A percentile compares a stretch with the other conserved stretches of the same genome.
Evolutionary conservation across 176 grass and related monocot genomes (phyloP).

Genomic region (Chloris gayana): DNA sequence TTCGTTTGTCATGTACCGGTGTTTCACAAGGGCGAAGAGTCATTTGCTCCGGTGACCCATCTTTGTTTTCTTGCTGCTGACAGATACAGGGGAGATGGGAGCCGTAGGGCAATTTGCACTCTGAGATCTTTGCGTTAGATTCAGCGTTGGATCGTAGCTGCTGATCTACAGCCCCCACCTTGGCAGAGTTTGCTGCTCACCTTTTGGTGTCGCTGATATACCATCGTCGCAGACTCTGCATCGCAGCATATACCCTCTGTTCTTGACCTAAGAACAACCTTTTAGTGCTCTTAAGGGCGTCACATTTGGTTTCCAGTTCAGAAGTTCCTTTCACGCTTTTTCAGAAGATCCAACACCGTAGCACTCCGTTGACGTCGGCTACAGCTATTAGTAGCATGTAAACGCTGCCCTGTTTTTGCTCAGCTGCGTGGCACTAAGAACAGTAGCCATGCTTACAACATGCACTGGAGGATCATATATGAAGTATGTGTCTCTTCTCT

Average conservation of each 20-base stretch:
- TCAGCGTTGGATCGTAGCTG: conserved; percentile 37
- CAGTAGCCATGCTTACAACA: not conserved
- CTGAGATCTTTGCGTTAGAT: conserved; percentile 41
- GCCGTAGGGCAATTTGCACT: conserved; percentile 37
- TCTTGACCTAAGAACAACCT: conserved; percentile 12
- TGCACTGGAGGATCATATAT: not conserved
- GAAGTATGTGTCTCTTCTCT: too few relatives aligned
- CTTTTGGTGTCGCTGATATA: not conserved
- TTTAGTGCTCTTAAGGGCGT: conserved; percentile 14
- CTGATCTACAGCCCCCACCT: not conserved
- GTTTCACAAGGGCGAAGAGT: conserved; percentile 12
- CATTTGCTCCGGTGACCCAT: not conserved
- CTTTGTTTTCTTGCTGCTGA: conserved; percentile 40
- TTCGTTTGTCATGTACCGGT: conserved; percentile 12
- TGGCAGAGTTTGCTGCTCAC: not conserved
- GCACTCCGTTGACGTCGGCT: not conserved
- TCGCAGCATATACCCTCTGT: conserved; percentile 20
- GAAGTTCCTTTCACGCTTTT: conserved; percentile 46
- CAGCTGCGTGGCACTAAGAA: not conserved
- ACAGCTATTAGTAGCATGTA: not conserved
- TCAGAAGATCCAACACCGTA: not conserved
- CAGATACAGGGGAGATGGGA: conserved; percentile 28
- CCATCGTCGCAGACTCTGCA: not conserved
- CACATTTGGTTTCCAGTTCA: not conserved
- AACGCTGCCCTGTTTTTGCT: not conserved